phyloP scores from a whole-genome alignment of 768 basidiomycete species.

The Rhizopogon sp. region DNA sequence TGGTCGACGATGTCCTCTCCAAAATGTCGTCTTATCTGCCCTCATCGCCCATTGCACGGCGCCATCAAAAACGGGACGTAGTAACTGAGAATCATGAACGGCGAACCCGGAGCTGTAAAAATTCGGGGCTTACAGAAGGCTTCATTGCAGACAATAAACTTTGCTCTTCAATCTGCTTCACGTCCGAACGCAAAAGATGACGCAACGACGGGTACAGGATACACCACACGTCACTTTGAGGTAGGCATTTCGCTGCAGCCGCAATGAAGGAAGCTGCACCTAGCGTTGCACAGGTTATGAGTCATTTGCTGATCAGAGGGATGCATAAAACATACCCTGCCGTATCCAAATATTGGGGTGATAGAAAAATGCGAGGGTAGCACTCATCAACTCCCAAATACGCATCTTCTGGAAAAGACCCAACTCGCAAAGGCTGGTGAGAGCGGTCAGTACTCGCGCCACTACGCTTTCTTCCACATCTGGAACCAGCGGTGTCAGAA shows the following conservation, averaged over 20 bases:
- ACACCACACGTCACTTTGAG: conserved; percentile 91
- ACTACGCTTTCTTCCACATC: conserved; percentile 96
- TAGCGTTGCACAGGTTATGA: conserved; percentile 23
- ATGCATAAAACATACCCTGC: conserved; percentile 53
- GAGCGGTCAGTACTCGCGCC: conserved; percentile 79
- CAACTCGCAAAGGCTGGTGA: conserved; percentile 86
- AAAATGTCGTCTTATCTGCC: conserved; percentile 74
- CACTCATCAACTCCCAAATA: conserved; percentile 96
- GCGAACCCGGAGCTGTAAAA: background rate
- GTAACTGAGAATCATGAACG: conserved; percentile 24
- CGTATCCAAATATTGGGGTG: conserved; percentile 97
- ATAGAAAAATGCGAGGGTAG: conserved; percentile 82
- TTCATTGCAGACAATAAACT: conserved; percentile 75
- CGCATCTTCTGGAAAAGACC: conserved; percentile 90
- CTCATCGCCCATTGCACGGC: conserved; percentile 88
- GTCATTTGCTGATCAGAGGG: background rate
- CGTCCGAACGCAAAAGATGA: conserved; percentile 81
- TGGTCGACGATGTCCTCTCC: conserved; percentile 53
- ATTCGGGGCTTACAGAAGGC: conserved; percentile 56
- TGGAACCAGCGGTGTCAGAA: conserved; percentile 23
- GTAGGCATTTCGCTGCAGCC: conserved; percentile 77
- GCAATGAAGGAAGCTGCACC: conserved; percentile 87
- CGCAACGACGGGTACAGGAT: conserved; percentile 90
- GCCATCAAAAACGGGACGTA: conserved; percentile 77
- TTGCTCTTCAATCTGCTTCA: conserved; percentile 67